Conservation (phyloP, 768 basidiomycete genomes). For the Serendipita sp. region DNA sequence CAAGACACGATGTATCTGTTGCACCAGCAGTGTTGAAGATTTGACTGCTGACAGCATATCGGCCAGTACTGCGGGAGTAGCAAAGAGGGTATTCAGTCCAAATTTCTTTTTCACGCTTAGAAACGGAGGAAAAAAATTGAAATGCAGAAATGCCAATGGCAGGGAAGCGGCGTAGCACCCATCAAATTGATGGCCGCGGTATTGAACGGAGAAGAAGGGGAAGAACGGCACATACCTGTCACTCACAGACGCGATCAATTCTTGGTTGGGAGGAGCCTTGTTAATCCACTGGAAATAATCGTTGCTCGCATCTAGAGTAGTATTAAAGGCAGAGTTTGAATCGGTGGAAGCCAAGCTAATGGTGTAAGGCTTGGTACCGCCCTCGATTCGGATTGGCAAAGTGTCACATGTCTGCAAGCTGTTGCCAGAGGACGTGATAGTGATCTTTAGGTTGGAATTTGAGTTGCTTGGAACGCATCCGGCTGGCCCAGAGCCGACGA, state of each 20-base stretch:
- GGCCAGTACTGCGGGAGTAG: too few relatives aligned
- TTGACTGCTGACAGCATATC: too few relatives aligned
- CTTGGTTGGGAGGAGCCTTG: neutral
- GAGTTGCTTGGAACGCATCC: neutral
- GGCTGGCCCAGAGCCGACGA: neutral
- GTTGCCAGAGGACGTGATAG: neutral
- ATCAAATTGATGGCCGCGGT: neutral
- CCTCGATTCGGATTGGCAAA: neutral
- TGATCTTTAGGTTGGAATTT: neutral
- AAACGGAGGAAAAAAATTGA: too few relatives aligned
- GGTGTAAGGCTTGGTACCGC: neutral
- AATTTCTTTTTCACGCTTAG: too few relatives aligned
- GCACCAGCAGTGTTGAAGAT: too few relatives aligned
- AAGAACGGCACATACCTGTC: neutral
- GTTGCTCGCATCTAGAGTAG: neutral
- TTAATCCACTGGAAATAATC: neutral
- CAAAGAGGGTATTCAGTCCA: too few relatives aligned
- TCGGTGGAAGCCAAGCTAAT: neutral
- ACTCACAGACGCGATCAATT: neutral
- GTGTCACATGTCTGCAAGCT: neutral
- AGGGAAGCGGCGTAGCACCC: neutral
- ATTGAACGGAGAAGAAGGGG: too few relatives aligned
- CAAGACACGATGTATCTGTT: too few relatives aligned
- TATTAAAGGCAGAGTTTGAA: neutral
- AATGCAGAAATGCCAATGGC: too few relatives aligned